A percentile compares a stretch with the other conserved stretches of the same genome.
Evolutionary conservation across 1,284 basidiomycete species (phyloP).

Genomic region (Fomitopsis pinicola): DNA sequence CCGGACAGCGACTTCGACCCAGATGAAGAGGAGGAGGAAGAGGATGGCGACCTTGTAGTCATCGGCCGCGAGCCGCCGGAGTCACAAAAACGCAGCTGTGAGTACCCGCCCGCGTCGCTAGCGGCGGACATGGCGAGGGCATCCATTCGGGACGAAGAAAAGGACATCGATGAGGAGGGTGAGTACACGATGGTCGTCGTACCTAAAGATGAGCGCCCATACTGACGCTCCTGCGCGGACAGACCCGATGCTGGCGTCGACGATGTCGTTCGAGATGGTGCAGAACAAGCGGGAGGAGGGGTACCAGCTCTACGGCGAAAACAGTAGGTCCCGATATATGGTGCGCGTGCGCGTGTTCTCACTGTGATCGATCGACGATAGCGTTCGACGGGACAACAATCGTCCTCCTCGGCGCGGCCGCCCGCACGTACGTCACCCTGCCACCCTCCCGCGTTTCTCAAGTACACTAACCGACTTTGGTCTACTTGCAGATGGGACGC

Average conservation of each 20-base stretch:
- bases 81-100: not conserved
- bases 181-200: not conserved
- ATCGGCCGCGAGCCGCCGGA: not conserved
- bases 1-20: slow-evolving; percentile 15
- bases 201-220: not conserved
- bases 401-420: slow-evolving; percentile 10
- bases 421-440: slow-evolving; percentile 9
- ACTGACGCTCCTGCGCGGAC: not conserved
- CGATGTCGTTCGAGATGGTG: slow-evolving; percentile 4
- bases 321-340: not conserved
- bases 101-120: not conserved
- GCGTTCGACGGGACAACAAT: slow-evolving; percentile 7
- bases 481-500: slow-evolving; percentile 12
- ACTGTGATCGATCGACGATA: slow-evolving; percentile 1
- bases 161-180: not conserved
- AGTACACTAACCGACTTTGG: not conserved
- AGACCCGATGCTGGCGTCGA: slow-evolving; percentile 5
- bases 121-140: not conserved
- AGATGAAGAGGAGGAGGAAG: slow-evolving; percentile 8
- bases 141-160: not conserved
- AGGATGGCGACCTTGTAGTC: slow-evolving; percentile 9
- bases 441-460: not conserved
- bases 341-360: not conserved
- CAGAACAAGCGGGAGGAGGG: not conserved
- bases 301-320: not conserved